Percentiles rank a stretch among this genome's conserved stretches.
Evolutionary conservation across 2,329 filamentous ascomycete species (phyloP).

Genomic region (Pyrenochaeta sp.): DNA sequence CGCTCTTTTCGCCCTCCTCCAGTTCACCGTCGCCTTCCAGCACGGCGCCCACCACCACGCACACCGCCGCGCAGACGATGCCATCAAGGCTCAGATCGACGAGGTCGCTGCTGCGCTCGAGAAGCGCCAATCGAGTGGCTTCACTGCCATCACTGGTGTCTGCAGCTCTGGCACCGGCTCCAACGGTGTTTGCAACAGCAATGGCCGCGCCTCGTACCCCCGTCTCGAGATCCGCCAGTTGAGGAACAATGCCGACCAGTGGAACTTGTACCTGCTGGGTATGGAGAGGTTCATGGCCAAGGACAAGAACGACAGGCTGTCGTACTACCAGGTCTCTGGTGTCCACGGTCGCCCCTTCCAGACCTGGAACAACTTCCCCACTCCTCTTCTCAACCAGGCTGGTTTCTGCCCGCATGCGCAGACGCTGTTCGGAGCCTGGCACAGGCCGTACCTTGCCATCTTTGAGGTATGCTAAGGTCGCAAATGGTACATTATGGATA

Average conservation of each 20-base stretch:
- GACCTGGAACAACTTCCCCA: slow-evolving; percentile 61
- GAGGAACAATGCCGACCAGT: slow-evolving; percentile 67
- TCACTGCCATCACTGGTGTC: slow-evolving; percentile 40
- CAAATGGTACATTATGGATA: too few species aligned
- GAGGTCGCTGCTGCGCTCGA: slow-evolving; percentile 30
- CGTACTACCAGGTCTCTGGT: slow-evolving; percentile 80
- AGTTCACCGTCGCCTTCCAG: slow-evolving; percentile 41
- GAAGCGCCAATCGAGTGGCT: slow-evolving; percentile 34
- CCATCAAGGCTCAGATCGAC: slow-evolving; percentile 35
- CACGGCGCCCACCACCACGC: slow-evolving; percentile 34
- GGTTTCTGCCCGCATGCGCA: slow-evolving; percentile 83
- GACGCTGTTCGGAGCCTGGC: slow-evolving; percentile 81
- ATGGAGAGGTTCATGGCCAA: slow-evolving; percentile 75
- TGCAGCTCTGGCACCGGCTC: slow-evolving; percentile 32
- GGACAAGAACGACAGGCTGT: slow-evolving; percentile 70
- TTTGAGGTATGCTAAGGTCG: slow-evolving; percentile 58
- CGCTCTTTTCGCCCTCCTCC: slow-evolving; percentile 43
- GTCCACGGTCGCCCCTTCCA: slow-evolving; percentile 80
- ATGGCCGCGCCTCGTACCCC: slow-evolving; percentile 41
- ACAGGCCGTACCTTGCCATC: slow-evolving; percentile 78
- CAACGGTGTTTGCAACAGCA: slow-evolving; percentile 35
- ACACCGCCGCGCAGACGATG: slow-evolving; percentile 29
- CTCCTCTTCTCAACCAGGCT: slow-evolving; percentile 56
- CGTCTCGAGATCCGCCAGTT: slow-evolving; percentile 75
- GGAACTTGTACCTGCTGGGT: slow-evolving; percentile 80